phyloP scores from a whole-genome alignment of 1,284 basidiomycete genomes.

The Boletus semigastroideus region DNA sequence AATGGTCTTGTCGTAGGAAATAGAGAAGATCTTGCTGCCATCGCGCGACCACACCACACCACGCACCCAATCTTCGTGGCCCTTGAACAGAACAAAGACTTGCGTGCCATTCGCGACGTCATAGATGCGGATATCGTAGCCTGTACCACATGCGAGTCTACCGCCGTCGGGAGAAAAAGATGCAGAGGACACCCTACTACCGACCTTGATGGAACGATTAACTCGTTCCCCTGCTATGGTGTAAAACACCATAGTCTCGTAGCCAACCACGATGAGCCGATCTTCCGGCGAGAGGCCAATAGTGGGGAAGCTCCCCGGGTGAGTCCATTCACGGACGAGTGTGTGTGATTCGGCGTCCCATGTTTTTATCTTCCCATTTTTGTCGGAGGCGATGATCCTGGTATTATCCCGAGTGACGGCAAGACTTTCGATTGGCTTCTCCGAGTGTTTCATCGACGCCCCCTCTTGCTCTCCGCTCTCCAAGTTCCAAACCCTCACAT shows the following conservation, averaged over 20 bases:
- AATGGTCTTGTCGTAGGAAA: not conserved
- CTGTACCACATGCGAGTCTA: constrained; percentile 5
- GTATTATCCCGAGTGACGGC: not conserved
- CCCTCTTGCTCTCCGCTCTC: not conserved
- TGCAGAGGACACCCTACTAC: not conserved
- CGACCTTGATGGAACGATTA: not conserved
- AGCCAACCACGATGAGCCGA: not conserved
- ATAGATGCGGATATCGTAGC: not conserved
- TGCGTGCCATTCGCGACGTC: not conserved
- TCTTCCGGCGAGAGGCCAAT: not conserved
- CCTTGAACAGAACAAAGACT: not conserved
- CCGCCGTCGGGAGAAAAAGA: constrained; percentile 8
- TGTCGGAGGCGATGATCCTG: not conserved
- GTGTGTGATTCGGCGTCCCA: not conserved
- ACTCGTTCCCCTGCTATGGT: not conserved
- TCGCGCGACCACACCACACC: constrained; percentile 13
- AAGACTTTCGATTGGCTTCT: not conserved
- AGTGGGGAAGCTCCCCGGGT: not conserved
- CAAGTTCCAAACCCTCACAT: not conserved
- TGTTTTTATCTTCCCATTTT: not conserved
- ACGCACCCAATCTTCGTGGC: not conserved
- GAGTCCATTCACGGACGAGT: not conserved
- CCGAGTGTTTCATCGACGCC: not conserved
- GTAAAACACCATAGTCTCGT: not conserved
- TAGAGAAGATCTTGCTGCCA: constrained; percentile 6